A percentile compares a stretch with the other conserved stretches of the same genome.
Conservation (phyloP, 2,329 filamentous ascomycete species). For the Aureobasidium sp. region DNA sequence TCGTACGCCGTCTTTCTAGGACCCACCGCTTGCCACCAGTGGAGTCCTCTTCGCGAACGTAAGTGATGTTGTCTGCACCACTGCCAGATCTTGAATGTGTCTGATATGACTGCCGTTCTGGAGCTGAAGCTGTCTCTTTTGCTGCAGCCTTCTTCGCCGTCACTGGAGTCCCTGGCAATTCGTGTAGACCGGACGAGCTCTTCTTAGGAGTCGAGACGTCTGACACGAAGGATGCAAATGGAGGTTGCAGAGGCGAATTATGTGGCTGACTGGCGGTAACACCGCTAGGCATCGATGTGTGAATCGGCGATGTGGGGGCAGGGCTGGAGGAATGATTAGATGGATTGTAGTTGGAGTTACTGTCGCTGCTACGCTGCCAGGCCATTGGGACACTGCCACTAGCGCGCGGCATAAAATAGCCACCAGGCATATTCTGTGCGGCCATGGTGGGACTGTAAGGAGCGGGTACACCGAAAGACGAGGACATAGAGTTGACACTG, state of each 20-base stretch:
- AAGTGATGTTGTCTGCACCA: constrained; percentile 63
- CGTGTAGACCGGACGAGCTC: not conserved
- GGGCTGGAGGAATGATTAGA: constrained; percentile 15
- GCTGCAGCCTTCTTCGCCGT: constrained; percentile 4
- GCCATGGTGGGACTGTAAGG: constrained; percentile 3
- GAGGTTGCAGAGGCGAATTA: not conserved
- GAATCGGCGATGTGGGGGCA: constrained; percentile 12
- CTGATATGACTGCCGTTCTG: not conserved
- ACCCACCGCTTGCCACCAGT: constrained; percentile 59
- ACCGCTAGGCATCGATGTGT: not conserved
- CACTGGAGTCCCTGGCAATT: constrained; percentile 16
- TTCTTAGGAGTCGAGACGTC: constrained; percentile 8
- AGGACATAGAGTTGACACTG: constrained; percentile 10
- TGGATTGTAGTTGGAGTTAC: constrained; percentile 15
- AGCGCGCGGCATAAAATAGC: constrained; percentile 11
- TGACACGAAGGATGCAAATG: not conserved
- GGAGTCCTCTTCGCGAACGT: constrained; percentile 54
- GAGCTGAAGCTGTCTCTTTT: not conserved
- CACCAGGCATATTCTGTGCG: not conserved
- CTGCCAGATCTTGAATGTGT: constrained; percentile 31
- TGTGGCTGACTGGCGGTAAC: not conserved
- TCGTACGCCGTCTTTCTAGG: constrained; percentile 59
- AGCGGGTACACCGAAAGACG: not conserved
- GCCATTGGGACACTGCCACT: constrained; percentile 21
- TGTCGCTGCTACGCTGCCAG: constrained; percentile 21